phyloP scores from a whole-genome alignment of 192 early-diverging fungal genomes.

The Coemansia sp. region DNA sequence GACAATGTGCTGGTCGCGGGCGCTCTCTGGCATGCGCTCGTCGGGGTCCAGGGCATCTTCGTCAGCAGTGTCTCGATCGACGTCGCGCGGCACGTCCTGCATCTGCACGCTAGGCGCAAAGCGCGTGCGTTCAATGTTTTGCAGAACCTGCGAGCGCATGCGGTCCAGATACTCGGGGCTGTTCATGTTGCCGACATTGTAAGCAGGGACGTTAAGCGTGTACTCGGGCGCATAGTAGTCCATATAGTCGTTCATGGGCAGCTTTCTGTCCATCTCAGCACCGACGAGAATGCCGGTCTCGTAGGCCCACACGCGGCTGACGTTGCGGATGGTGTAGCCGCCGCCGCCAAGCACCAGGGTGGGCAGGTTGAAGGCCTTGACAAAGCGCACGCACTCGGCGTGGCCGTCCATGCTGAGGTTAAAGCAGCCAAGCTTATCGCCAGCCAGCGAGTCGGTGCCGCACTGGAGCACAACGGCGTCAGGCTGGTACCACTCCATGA shows the following conservation, averaged over 20 bases:
- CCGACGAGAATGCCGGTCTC: constrained; percentile 86
- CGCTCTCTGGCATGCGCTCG: constrained; percentile 49
- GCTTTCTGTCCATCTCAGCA: constrained; percentile 65
- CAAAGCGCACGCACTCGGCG: constrained; percentile 89
- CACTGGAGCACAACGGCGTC: constrained; percentile 91
- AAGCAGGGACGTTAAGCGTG: constrained; percentile 80
- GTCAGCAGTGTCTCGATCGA: constrained; percentile 38
- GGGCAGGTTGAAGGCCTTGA: constrained; percentile 89
- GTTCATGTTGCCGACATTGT: constrained; percentile 88
- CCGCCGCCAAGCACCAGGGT: constrained; percentile 94
- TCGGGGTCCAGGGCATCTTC: constrained; percentile 52
- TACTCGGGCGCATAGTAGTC: constrained; percentile 95
- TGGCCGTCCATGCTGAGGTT: constrained; percentile 94
- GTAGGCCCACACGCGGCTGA: constrained; percentile 92
- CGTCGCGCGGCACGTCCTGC: constrained; percentile 54
- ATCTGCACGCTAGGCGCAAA: constrained; percentile 64
- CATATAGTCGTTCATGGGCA: constrained; percentile 90
- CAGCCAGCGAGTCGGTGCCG: constrained; percentile 92
- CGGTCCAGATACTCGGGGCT: constrained; percentile 81
- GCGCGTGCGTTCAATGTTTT: constrained; percentile 63
- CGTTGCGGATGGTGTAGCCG: constrained; percentile 97
- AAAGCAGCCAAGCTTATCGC: constrained; percentile 94
- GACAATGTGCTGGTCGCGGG: constrained; percentile 51
- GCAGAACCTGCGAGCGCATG: constrained; percentile 58
- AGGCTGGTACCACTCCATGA: constrained; percentile 93